Evolutionary conservation across 106 monocot genomes (phyloP).

Genomic region (Apostasia ramifera): DNA sequence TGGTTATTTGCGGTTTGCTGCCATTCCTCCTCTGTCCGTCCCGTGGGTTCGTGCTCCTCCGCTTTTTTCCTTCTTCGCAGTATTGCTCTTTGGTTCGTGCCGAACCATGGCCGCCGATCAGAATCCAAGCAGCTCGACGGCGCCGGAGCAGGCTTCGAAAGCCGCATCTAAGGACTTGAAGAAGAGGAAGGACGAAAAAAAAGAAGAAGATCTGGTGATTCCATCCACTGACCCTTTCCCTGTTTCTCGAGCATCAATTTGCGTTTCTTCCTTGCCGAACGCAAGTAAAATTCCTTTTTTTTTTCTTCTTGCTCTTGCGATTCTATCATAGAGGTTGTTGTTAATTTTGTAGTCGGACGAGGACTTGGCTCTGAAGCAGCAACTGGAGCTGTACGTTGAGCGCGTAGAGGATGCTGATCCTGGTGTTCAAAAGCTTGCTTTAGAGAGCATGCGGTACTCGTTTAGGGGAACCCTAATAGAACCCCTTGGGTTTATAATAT

Average conservation of each 20-base stretch:
- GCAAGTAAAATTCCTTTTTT: not conserved
- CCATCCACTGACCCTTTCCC: not conserved
- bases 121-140: constrained; percentile 38
- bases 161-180: constrained; percentile 34
- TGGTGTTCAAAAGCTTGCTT: constrained; percentile 87
- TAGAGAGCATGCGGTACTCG: constrained; percentile 91
- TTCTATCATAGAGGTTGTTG: not conserved
- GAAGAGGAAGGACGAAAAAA: constrained; percentile 97
- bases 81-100: no score
- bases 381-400: constrained; percentile 86
- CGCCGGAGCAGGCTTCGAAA: constrained; percentile 17
- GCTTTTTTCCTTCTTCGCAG: not conserved
- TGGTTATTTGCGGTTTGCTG: no score
- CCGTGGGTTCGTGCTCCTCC: no score
- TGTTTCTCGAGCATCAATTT: not conserved
- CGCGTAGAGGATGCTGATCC: constrained; percentile 81
- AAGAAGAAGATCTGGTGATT: constrained; percentile 91
- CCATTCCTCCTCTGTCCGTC: no score
- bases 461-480: no score
- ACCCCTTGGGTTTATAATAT: no score
- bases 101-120: constrained; percentile 59
- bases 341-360: constrained; percentile 64
- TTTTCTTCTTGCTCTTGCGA: not conserved
- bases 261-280: no score
- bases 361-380: constrained; percentile 87